Conservation (phyloP, 352 stramenopile species). For the Phytophthora pini region DNA sequence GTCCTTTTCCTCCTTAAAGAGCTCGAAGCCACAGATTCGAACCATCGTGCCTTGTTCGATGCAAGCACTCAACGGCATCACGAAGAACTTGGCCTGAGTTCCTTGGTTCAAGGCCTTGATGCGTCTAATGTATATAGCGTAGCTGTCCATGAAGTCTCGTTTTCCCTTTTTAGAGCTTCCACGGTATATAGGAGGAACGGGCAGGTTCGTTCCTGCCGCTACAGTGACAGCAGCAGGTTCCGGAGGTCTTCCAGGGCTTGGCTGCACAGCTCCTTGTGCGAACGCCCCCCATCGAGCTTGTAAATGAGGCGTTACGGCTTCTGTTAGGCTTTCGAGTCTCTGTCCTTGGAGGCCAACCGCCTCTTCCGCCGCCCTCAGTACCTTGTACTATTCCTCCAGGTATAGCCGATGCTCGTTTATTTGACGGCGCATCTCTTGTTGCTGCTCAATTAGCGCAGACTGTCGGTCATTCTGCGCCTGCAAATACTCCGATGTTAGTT, state of each 20-base stretch:
- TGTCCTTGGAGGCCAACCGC: background rate
- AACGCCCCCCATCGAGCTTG: no score
- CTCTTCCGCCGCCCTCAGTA: background rate
- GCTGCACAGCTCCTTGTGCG: no score
- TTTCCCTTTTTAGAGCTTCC: background rate
- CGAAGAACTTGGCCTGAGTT: background rate
- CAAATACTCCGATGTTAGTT: background rate
- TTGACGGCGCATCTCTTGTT: background rate
- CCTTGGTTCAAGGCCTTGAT: background rate
- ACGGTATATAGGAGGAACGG: background rate
- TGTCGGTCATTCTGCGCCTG: no score
- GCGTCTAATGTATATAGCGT: background rate
- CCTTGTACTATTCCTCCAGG: background rate
- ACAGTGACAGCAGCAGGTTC: background rate
- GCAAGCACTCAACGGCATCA: background rate
- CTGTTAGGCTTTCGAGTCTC: background rate
- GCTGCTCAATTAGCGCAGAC: background rate
- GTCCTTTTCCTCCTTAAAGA: background rate
- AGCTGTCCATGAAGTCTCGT: slow-evolving; percentile 2
- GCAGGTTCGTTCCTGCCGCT: background rate
- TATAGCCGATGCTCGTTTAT: slow-evolving; percentile 1
- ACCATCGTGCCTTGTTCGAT: background rate
- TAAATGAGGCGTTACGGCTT: no score
- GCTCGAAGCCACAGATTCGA: background rate
- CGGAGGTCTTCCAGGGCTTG: no score